These are phyloP conservation scores for Hydrangea macrophylla DNA, from an alignment of 148 eudicot genomes.

Conservation along the genomic window DNA sequence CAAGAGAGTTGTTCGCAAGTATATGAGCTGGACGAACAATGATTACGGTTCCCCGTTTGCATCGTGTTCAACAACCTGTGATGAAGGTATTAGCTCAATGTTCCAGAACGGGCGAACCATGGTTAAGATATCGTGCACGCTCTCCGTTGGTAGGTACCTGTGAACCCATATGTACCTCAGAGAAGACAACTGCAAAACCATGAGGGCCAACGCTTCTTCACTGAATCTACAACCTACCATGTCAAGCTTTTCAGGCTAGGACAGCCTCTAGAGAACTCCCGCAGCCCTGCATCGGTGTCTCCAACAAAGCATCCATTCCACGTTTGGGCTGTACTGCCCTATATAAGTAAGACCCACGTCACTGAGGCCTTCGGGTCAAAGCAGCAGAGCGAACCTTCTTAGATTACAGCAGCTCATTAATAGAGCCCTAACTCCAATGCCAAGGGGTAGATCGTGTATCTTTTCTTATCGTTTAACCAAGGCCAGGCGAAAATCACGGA, in stretches of 20 bases:
- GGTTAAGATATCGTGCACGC: conserved; percentile 40
- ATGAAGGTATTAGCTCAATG: conserved; percentile 71
- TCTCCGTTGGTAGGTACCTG: conserved; percentile 49
- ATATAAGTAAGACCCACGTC: conserved; percentile 66
- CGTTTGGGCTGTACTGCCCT: conserved; percentile 60
- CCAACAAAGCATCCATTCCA: conserved; percentile 90
- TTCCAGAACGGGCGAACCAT: conserved; percentile 76
- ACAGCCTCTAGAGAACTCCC: conserved; percentile 71
- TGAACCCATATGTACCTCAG: conserved; percentile 88
- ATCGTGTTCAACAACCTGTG: conserved; percentile 26
- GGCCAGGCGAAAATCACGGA: conserved; percentile 72
- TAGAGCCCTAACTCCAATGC: conserved; percentile 68
- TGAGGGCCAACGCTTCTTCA: conserved; percentile 65
- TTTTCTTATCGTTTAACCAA: conserved; percentile 55
- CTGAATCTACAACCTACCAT: conserved; percentile 78
- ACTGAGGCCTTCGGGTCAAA: conserved; percentile 66
- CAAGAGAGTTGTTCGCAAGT: conserved; percentile 79
- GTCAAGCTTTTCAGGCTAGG: conserved; percentile 78
- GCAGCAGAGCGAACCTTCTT: conserved; percentile 67
- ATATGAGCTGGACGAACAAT: conserved; percentile 66
- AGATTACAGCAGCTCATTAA: conserved; percentile 61
- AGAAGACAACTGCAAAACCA: conserved; percentile 43
- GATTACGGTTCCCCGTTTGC: conserved; percentile 28
- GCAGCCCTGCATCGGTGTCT: conserved; percentile 67
- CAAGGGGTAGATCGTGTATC: conserved; percentile 74